Evolutionary conservation across 2,329 filamentous ascomycete species (phyloP).

Genomic region (Ophiostoma quercus): DNA sequence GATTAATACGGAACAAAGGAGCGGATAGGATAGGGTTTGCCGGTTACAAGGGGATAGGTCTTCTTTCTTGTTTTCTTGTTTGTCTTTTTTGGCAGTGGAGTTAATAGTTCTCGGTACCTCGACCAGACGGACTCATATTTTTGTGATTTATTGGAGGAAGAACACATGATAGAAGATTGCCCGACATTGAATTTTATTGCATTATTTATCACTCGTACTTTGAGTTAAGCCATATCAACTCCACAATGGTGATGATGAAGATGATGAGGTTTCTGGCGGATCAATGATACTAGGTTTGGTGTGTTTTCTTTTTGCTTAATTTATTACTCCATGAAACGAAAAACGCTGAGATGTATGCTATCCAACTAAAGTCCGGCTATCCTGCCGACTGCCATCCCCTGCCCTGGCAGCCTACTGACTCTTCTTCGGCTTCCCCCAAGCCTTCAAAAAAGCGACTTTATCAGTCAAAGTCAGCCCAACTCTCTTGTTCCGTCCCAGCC

Average conservation of each 20-base stretch:
- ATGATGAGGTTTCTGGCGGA: no score
- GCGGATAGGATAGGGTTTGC: neutral
- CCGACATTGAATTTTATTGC: neutral
- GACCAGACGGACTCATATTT: neutral
- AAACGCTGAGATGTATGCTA: neutral
- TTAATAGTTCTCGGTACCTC: neutral
- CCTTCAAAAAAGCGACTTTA: conserved; percentile 74
- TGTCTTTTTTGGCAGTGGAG: conserved; percentile 8
- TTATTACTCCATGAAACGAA: no score
- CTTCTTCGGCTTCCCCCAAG: conserved; percentile 47
- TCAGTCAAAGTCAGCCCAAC: conserved; percentile 79
- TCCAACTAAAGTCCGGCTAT: neutral
- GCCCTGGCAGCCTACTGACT: neutral
- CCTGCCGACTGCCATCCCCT: neutral
- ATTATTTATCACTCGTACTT: neutral
- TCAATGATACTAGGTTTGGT: no score
- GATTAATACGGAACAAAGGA: neutral
- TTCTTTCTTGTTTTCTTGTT: neutral
- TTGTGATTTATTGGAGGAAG: neutral
- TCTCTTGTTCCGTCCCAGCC: conserved; percentile 80
- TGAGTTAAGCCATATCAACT: no score
- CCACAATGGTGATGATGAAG: no score
- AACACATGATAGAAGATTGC: neutral
- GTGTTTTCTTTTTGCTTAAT: no score
- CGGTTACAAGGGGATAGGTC: neutral